These are phyloP conservation scores for Sordariomycetes sp. DNA, from an alignment of 2,329 filamentous ascomycete species.

Conservation along the genomic window DNA sequence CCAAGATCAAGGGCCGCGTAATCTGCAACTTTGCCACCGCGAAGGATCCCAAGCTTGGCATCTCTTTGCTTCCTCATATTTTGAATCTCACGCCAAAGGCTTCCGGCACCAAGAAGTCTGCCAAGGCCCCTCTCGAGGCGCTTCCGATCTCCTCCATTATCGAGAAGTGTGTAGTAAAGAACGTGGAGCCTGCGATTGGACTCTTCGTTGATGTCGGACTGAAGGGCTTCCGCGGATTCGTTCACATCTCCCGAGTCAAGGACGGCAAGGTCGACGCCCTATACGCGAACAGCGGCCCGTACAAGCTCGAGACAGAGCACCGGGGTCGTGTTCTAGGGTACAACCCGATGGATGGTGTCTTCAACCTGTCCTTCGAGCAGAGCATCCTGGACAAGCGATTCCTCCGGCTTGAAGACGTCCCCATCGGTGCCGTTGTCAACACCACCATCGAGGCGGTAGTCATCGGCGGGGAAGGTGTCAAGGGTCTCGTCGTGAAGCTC, in stretches of 20 bases:
- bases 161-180: constrained; percentile 64
- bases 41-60: constrained; percentile 70
- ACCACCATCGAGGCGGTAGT: constrained; percentile 78
- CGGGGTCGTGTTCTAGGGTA: constrained; percentile 74
- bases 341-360: constrained; percentile 75
- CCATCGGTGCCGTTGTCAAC: constrained; percentile 66
- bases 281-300: constrained; percentile 63
- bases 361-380: constrained; percentile 72
- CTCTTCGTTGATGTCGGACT: constrained; percentile 61
- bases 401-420: constrained; percentile 82
- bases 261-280: constrained; percentile 81
- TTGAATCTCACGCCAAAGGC: constrained; percentile 42
- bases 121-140: constrained; percentile 36
- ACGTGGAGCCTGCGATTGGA: constrained; percentile 69
- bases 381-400: constrained; percentile 77
- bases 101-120: constrained; percentile 22
- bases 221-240: constrained; percentile 63
- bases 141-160: constrained; percentile 64
- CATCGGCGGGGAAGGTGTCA: constrained; percentile 63
- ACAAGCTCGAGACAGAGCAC: constrained; percentile 66
- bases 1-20: constrained; percentile 73
- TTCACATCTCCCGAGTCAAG: constrained; percentile 85
- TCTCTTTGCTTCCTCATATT: constrained; percentile 81
- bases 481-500: constrained; percentile 69
- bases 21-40: constrained; percentile 76